These are phyloP conservation scores for Didymosphaeria variabile DNA, from an alignment of 2,329 filamentous ascomycete genomes.

Conservation along the genomic window DNA sequence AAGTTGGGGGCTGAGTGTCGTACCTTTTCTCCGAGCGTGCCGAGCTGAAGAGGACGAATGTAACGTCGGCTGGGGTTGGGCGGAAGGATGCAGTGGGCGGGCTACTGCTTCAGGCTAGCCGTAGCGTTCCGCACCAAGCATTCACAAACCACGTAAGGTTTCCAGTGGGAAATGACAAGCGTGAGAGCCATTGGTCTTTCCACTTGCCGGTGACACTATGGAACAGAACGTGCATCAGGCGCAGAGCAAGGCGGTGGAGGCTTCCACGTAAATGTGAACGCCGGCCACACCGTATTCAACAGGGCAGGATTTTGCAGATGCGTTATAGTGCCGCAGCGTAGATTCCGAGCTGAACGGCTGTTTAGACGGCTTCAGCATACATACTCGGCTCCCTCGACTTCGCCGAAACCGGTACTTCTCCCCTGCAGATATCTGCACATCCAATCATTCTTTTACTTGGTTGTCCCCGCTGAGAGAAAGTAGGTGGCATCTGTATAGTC, in stretches of 20 bases:
- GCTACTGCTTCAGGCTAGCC: background rate
- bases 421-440: background rate
- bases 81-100: slow-evolving; percentile 7
- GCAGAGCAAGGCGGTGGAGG: background rate
- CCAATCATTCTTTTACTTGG: background rate
- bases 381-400: background rate
- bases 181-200: background rate
- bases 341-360: background rate
- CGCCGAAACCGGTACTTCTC: background rate
- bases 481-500: background rate
- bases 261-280: too few species aligned
- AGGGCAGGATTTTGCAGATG: too few species aligned
- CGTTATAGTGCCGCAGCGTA: too few species aligned
- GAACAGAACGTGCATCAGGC: background rate
- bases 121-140: background rate
- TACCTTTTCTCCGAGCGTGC: background rate
- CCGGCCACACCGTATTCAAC: too few species aligned
- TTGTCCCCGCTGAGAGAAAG: background rate
- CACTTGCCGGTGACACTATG: background rate
- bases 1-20: background rate
- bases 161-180: background rate
- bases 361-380: background rate
- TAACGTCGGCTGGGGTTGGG: background rate
- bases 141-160: background rate
- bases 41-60: background rate